phyloP scores from a whole-genome alignment of 306 rosid genomes.

The Geum urbanum region DNA sequence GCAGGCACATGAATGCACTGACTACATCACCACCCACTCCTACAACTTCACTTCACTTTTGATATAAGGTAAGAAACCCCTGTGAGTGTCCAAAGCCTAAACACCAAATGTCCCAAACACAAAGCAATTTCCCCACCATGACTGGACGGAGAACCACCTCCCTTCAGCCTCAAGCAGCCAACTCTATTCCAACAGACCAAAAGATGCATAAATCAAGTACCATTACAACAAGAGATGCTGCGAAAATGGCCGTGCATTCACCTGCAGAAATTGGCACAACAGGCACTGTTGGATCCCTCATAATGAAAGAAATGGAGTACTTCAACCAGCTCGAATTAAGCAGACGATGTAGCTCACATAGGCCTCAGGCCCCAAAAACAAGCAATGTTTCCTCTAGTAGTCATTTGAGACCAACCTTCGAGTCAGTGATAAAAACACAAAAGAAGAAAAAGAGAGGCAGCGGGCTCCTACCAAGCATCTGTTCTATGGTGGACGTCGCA shows the following conservation, averaged over 20 bases:
- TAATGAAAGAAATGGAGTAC: slow-evolving; percentile 65
- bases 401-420: slow-evolving; percentile 35
- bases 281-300: slow-evolving; percentile 65
- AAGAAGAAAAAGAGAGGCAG: slow-evolving; percentile 53
- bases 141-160: slow-evolving; percentile 34
- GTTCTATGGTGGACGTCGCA: slow-evolving; percentile 61
- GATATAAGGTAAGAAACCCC: slow-evolving; percentile 34
- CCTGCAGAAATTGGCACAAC: slow-evolving; percentile 56
- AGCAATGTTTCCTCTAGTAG: slow-evolving; percentile 37
- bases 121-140: slow-evolving; percentile 34
- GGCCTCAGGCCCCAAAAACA: slow-evolving; percentile 31
- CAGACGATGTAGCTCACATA: slow-evolving; percentile 30
- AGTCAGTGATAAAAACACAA: slow-evolving; percentile 33
- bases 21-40: slow-evolving; percentile 38
- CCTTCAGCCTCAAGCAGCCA: slow-evolving; percentile 39
- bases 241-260: slow-evolving; percentile 32
- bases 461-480: slow-evolving; percentile 56
- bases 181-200: slow-evolving; percentile 34
- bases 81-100: slow-evolving; percentile 32
- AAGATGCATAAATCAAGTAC: slow-evolving; percentile 37
- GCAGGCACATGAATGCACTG: slow-evolving; percentile 54
- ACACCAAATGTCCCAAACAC: slow-evolving; percentile 36
- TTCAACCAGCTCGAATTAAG: slow-evolving; percentile 40
- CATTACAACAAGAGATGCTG: slow-evolving; percentile 25
- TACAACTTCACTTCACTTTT: slow-evolving; percentile 29